Base-by-base conservation (phyloP, 768 basidiomycete genomes). In the Cystofilobasidium ferigula region DNA sequence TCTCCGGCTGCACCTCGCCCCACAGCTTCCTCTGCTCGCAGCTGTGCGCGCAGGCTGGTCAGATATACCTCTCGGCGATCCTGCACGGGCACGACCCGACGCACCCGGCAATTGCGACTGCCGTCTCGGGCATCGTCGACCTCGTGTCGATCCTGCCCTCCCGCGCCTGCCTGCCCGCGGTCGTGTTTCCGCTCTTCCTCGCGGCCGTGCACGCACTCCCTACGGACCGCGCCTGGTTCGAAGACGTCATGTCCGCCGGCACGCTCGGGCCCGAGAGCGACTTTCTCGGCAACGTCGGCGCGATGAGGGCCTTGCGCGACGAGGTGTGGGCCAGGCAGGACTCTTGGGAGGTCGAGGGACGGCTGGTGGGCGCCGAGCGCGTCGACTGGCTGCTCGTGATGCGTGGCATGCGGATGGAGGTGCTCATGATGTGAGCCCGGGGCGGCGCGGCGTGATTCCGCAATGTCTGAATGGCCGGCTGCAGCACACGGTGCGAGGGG, bases 371-470 rank as follows among this genome's bases (percentile, higher is more conserved):
- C 28, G 30, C 30, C 2, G 51, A 32, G 5, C 8, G 51, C 4
- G 51, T 54, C 51, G 51, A 54, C 51, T 54, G 51, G 51, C 51
- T 30, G 51, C 51, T 54, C 30, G 51, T 54, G 7, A 54, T 54
- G 51, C 26, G 51, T 2, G 3, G 4, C 8, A 28, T 54, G 51
- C 26, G 51, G 2, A 32, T 32, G 26, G 51, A 54, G 16, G 32
- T 54, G 28, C 30, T 54, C 18, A 12, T 54, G 28, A 54, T 54
- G 51, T 54, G 28, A 51, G n/a, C n/a, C n/a, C n/a, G n/a, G n/a
- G n/a, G n/a, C n/a, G n/a, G n/a, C n/a, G n/a, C n/a, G n/a, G n/a
- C n/a, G n/a, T n/a, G n/a, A n/a, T n/a, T n/a, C n/a, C n/a, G n/a
- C n/a, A n/a, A n/a, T n/a, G n/a, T n/a, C n/a, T n/a, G n/a, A n/a